Conservation (phyloP, 495 filamentous ascomycete genomes). For the Lophiotrema nucula region DNA sequence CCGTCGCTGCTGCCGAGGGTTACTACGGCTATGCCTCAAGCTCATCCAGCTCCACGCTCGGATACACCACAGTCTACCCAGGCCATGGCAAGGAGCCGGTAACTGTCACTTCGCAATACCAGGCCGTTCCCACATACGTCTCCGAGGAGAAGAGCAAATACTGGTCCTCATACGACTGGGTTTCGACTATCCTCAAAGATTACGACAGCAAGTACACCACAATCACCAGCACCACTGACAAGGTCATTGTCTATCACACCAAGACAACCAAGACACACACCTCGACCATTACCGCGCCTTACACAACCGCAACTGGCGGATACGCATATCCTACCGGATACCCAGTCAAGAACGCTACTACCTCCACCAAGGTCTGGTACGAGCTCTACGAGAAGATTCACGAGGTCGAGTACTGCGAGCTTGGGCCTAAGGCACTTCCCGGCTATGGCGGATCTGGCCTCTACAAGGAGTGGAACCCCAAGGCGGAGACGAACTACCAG, state of each 20-base stretch:
- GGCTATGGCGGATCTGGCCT: slow-evolving; percentile 10
- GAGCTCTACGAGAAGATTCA: slow-evolving; percentile 17
- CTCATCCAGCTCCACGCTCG: neutral
- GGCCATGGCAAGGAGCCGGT: slow-evolving; percentile 2
- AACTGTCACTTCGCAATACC: slow-evolving; percentile 27
- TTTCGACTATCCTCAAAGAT: slow-evolving; percentile 21
- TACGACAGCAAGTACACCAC: slow-evolving; percentile 12
- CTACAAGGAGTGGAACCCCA: neutral
- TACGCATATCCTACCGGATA: neutral
- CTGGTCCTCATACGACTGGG: slow-evolving; percentile 7
- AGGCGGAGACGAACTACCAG: slow-evolving; percentile 8
- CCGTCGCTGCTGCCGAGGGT: slow-evolving; percentile 9
- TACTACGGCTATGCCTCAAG: slow-evolving; percentile 1
- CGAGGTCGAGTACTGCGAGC: slow-evolving; percentile 12
- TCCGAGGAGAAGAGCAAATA: neutral
- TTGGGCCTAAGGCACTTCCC: slow-evolving; percentile 21
- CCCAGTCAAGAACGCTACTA: neutral
- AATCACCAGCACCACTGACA: slow-evolving; percentile 14
- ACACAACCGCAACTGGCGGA: neutral
- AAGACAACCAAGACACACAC: slow-evolving; percentile 21
- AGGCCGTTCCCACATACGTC: slow-evolving; percentile 19
- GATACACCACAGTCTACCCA: slow-evolving; percentile 16
- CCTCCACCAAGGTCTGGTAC: slow-evolving; percentile 14
- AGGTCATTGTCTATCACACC: slow-evolving; percentile 21
- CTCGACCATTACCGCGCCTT: neutral